Percentiles rank a stretch among this genome's conserved stretches.
Evolutionary conservation across 1,139 yeast species (phyloP).

Genomic region (Ogataea hybrid): DNA sequence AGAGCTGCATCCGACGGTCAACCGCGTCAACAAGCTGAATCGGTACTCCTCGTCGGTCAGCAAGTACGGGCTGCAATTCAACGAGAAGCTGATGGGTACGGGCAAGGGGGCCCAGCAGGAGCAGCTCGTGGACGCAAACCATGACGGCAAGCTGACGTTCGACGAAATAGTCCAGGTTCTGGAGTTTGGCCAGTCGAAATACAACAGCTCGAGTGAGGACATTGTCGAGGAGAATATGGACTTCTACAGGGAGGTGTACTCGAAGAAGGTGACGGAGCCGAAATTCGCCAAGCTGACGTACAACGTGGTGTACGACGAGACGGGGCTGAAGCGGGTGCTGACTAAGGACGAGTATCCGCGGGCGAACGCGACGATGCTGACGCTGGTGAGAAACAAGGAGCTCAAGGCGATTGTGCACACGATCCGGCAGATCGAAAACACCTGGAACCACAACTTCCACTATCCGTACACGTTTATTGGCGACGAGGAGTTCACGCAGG

Average conservation of each 20-base stretch:
- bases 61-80: slow-evolving; percentile 26
- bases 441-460: slow-evolving; percentile 49
- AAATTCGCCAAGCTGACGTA: slow-evolving; percentile 43
- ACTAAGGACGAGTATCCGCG: slow-evolving; percentile 36
- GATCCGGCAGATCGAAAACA: slow-evolving; percentile 41
- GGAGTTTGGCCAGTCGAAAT: slow-evolving; percentile 22
- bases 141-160: slow-evolving; percentile 24
- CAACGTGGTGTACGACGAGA: slow-evolving; percentile 25
- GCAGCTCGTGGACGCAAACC: slow-evolving; percentile 12
- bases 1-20: slow-evolving; percentile 7
- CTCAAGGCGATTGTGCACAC: slow-evolving; percentile 39
- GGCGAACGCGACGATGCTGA: slow-evolving; percentile 53
- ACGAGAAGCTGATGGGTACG: slow-evolving; percentile 29
- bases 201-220: slow-evolving; percentile 25
- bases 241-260: slow-evolving; percentile 30
- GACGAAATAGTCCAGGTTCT: slow-evolving; percentile 26
- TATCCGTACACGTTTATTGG: slow-evolving; percentile 54
- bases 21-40: slow-evolving; percentile 13
- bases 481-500: slow-evolving; percentile 47
- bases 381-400: slow-evolving; percentile 50
- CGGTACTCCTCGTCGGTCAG: slow-evolving; percentile 23
- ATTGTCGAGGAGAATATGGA: slow-evolving; percentile 32
- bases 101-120: slow-evolving; percentile 14
- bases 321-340: slow-evolving; percentile 25
- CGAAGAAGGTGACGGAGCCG: slow-evolving; percentile 41